Conservation (phyloP, 495 filamentous ascomycete genomes). For the Pseudevernia furfuracea region DNA sequence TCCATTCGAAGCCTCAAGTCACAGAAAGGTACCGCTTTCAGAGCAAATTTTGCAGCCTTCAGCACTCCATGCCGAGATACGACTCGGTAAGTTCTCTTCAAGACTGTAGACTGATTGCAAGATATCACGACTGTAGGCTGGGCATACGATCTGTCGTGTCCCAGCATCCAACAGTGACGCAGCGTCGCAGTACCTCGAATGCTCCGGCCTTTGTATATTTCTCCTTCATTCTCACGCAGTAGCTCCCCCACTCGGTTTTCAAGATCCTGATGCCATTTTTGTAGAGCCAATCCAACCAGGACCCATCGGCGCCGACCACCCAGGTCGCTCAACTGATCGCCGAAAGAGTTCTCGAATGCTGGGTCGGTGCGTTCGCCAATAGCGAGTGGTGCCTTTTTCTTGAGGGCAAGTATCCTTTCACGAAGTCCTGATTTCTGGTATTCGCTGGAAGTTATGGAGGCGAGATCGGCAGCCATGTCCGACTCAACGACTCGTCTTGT, state of each 20-base stretch:
- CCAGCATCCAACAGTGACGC: conserved; percentile 12
- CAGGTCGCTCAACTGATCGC: conserved; percentile 5
- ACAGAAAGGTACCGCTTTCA: conserved; percentile 5
- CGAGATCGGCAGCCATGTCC: not conserved
- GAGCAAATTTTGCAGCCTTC: conserved; percentile 4
- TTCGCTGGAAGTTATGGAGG: not conserved
- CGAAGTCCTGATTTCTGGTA: not conserved
- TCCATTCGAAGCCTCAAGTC: conserved; percentile 7
- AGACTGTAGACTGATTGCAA: not conserved
- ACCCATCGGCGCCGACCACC: conserved; percentile 6
- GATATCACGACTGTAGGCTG: conserved; percentile 12
- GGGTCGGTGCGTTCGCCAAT: conserved; percentile 2
- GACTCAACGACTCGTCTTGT: not conserved
- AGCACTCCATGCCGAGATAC: conserved; percentile 4
- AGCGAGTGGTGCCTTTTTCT: not conserved
- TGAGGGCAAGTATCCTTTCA: not conserved
- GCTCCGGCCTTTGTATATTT: conserved; percentile 11
- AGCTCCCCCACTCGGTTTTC: not conserved
- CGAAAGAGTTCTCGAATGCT: conserved; percentile 11
- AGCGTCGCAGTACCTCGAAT: not conserved
- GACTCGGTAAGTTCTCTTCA: conserved; percentile 7
- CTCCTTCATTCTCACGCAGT: conserved; percentile 1
- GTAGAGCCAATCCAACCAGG: not conserved
- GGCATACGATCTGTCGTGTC: conserved; percentile 1
- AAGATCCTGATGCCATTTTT: conserved; percentile 6